Evolutionary conservation across 306 rosid species (phyloP).

Genomic region (Dryas octopetala): DNA sequence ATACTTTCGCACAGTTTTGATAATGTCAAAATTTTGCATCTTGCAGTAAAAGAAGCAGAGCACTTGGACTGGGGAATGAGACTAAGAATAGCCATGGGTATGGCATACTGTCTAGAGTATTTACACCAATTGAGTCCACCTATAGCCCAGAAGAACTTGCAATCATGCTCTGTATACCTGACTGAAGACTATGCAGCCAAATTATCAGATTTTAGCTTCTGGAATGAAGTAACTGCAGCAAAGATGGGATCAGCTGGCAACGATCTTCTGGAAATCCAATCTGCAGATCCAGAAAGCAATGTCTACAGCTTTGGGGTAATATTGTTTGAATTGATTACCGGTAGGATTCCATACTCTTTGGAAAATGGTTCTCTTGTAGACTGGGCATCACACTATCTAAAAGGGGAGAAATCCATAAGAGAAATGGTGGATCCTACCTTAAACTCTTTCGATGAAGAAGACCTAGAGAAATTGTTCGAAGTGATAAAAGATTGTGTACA

Average conservation of each 20-base stretch:
- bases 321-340: conserved; percentile 77
- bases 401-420: conserved; percentile 45
- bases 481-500: conserved; percentile 57
- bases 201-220: conserved; percentile 69
- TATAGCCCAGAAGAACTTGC: conserved; percentile 47
- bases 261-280: conserved; percentile 38
- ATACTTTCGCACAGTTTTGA: not conserved
- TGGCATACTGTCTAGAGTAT: conserved; percentile 85
- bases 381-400: conserved; percentile 65
- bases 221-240: conserved; percentile 48
- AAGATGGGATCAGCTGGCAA: conserved; percentile 36
- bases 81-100: conserved; percentile 83
- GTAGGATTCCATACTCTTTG: conserved; percentile 54
- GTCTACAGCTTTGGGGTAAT: conserved; percentile 74
- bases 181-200: conserved; percentile 94
- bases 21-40: conserved; percentile 22
- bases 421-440: conserved; percentile 74
- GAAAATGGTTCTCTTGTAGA: conserved; percentile 48
- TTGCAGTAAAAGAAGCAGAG: conserved; percentile 85
- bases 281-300: conserved; percentile 47
- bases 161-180: conserved; percentile 68
- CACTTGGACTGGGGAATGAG: conserved; percentile 85
- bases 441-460: conserved; percentile 43
- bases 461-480: conserved; percentile 48
- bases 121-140: conserved; percentile 78